Percentiles rank a stretch among this genome's conserved stretches.
phyloP scores from a whole-genome alignment of 2,329 filamentous ascomycete species.

The Ciborinia camelliae region DNA sequence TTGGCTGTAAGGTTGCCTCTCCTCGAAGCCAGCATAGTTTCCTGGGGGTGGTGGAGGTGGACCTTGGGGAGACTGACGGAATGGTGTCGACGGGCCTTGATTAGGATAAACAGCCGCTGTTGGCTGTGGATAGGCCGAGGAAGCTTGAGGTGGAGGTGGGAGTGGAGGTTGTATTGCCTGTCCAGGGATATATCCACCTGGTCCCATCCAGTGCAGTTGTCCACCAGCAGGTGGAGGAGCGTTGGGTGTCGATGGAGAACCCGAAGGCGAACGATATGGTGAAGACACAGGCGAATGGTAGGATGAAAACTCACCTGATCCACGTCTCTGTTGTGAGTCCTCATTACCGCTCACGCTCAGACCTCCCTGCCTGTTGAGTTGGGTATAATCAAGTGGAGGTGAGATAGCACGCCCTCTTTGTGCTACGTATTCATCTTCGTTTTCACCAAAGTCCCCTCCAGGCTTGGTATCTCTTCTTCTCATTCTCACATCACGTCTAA shows the following conservation, averaged over 20 bases:
- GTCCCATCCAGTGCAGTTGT: conserved; percentile 32
- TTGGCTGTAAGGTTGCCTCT: conserved; percentile 15
- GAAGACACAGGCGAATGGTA: conserved; percentile 16
- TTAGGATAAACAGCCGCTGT: not conserved
- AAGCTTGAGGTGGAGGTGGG: not conserved
- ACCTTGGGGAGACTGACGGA: conserved; percentile 19
- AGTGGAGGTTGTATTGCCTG: not conserved
- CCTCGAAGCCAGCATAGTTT: not conserved
- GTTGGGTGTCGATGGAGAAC: conserved; percentile 28
- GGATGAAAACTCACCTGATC: conserved; percentile 43
- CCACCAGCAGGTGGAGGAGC: conserved; percentile 34
- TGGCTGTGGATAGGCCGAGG: conserved; percentile 20
- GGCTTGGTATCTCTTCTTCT: conserved; percentile 74
- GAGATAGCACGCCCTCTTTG: conserved; percentile 37
- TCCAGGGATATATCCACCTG: conserved; percentile 14
- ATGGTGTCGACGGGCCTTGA: conserved; percentile 3
- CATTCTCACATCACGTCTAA: conserved; percentile 91
- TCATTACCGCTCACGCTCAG: conserved; percentile 29
- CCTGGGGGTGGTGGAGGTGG: conserved; percentile 23
- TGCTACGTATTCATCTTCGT: conserved; percentile 56
- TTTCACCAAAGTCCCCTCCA: conserved; percentile 46
- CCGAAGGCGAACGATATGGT: conserved; percentile 14
- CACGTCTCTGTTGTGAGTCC: conserved; percentile 42
- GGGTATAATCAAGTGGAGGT: not conserved
- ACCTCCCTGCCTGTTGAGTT: conserved; percentile 25